Evolutionary conservation across 169 alveolate genomes (phyloP).

Genomic region (Eimeria praecox): DNA sequence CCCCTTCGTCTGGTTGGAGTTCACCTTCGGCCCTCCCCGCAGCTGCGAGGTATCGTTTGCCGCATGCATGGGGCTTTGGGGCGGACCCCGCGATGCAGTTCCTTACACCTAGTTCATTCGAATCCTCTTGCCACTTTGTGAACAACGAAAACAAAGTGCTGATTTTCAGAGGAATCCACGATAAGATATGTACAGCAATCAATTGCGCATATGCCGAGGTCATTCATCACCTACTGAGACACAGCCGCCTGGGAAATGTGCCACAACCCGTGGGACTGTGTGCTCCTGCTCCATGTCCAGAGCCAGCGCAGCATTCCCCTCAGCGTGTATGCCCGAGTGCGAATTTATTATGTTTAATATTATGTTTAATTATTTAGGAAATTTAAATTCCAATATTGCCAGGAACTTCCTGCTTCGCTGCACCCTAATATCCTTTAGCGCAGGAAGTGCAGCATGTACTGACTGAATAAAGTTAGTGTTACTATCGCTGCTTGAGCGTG

Average conservation of each 20-base stretch:
- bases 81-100: slow-evolving; percentile 18
- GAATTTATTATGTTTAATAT: too few species aligned
- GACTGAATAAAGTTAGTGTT: too few species aligned
- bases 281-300: too few species aligned
- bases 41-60: neutral
- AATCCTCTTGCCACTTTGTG: neutral
- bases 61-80: slow-evolving; percentile 72
- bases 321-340: neutral
- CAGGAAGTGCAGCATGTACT: too few species aligned
- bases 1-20: neutral
- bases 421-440: too few species aligned
- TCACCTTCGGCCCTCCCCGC: slow-evolving; percentile 53
- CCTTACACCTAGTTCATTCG: neutral
- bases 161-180: neutral
- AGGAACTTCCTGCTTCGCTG: too few species aligned
- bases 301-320: neutral
- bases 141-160: neutral
- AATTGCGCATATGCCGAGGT: neutral
- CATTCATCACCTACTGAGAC: neutral
- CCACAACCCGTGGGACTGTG: too few species aligned
- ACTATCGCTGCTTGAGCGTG: too few species aligned
- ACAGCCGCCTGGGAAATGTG: neutral
- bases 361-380: too few species aligned
- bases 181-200: neutral
- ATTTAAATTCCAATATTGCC: too few species aligned